Evolutionary conservation across 257 asterid species (phyloP), one percentile per base, ranked within the genome.

Genomic region (Petunia axillaris): DNA sequence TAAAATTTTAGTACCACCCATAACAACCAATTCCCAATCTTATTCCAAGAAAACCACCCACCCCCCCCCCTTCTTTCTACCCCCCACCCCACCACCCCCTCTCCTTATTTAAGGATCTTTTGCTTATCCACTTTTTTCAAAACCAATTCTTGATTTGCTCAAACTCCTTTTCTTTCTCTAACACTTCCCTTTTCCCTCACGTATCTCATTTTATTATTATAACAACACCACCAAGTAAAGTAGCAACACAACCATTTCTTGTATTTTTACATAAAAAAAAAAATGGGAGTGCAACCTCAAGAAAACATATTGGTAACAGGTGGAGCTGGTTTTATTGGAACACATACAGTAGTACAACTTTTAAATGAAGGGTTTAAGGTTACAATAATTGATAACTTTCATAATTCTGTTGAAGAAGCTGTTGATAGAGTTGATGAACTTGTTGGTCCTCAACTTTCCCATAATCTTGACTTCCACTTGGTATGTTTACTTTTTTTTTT

Each of bases 271-370:
- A 46, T 40, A 65, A 66, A 66, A 65, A 66, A 65, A 13, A 64
- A 79, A 81, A 77, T 82, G 81, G 77, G 9, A 8, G 64, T 67
- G 53, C 76, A 57, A 2, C 64, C 36, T 52, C 71, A 77, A 74
- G 87, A 76, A 75, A 87, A 83, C 36, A 81, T 95, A 59, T 80
- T 95, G 88, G 99, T 95, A 52, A 95, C 99, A 0, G 99, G 99
- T 2, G 99, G 98, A 1, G 98, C 99, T 4, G 99, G 99, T 6
- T 95, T 93, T 88, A 93, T 95, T 36, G 99, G 99, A 71, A 91
- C 98, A 1, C 98, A 95, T 87, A 93, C 99, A 5, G 97, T 90
- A 81, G 66, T 91, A 85, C 91, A 90, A 91, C 92, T 95, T 25
- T 79, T 95, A 70, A 85, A 85, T n/a, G 95, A 87, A 80, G 97